A percentile compares a stretch with the other conserved stretches of the same genome.
phyloP scores from a whole-genome alignment of 768 basidiomycete species.

The Steccherinum ochraceum region DNA sequence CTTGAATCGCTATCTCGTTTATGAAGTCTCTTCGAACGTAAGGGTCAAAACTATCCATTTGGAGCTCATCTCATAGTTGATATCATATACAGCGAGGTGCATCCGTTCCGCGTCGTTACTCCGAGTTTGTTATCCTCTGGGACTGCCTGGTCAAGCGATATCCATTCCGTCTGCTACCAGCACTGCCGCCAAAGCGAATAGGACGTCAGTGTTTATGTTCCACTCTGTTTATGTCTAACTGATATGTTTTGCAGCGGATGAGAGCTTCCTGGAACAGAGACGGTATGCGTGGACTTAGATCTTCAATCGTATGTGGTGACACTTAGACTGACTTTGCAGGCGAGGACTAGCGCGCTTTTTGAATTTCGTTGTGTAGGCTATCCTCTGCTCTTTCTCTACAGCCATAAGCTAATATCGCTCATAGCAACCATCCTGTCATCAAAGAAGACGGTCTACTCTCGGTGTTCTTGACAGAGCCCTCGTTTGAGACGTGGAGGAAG shows the following conservation, averaged over 20 bases:
- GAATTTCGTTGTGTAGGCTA: slow-evolving; percentile 67
- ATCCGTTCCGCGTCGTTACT: slow-evolving; percentile 80
- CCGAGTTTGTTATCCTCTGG: slow-evolving; percentile 89
- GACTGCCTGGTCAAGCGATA: slow-evolving; percentile 82
- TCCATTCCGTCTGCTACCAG: slow-evolving; percentile 86
- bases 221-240: slow-evolving; percentile 1
- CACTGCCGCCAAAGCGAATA: slow-evolving; percentile 87
- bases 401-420: no score
- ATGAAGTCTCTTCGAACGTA: slow-evolving; percentile 75
- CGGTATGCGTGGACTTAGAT: slow-evolving; percentile 35
- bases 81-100: slow-evolving; percentile 60
- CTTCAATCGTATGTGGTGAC: neutral
- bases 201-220: slow-evolving; percentile 53
- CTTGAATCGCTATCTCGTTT: slow-evolving; percentile 80
- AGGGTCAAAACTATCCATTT: slow-evolving; percentile 18
- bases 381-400: neutral
- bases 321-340: slow-evolving; percentile 30
- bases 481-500: slow-evolving; percentile 87
- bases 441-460: slow-evolving; percentile 80
- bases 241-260: slow-evolving; percentile 55
- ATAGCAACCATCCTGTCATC: slow-evolving; percentile 85
- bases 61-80: neutral
- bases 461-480: slow-evolving; percentile 76
- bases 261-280: slow-evolving; percentile 86
- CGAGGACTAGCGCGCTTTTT: slow-evolving; percentile 77